These are phyloP conservation scores for Paramarasmius palmivorus DNA, from an alignment of 1,284 basidiomycete genomes.

Conservation along the genomic window DNA sequence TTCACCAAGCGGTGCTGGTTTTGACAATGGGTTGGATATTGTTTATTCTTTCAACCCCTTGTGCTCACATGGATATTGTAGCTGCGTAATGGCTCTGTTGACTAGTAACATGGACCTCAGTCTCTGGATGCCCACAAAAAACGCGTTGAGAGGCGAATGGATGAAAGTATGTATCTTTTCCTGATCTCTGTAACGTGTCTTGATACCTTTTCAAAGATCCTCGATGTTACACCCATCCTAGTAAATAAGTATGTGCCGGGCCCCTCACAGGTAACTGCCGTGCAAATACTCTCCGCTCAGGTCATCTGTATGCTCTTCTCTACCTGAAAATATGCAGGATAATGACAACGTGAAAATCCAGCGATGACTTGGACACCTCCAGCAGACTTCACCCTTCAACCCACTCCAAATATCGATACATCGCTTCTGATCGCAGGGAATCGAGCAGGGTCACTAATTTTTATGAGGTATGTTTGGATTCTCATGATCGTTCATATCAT, in stretches of 20 bases:
- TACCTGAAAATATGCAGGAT: background rate
- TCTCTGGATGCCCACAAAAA: conserved; percentile 53
- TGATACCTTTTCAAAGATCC: conserved; percentile 32
- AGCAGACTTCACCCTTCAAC: conserved; percentile 52
- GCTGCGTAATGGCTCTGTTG: conserved; percentile 52
- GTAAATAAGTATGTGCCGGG: conserved; percentile 18
- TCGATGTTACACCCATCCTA: conserved; percentile 47
- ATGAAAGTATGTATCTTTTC: conserved; percentile 34
- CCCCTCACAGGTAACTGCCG: conserved; percentile 10
- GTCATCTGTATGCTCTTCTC: conserved; percentile 33
- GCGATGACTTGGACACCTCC: conserved; percentile 69
- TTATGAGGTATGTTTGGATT: conserved; percentile 50
- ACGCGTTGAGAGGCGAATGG: conserved; percentile 63
- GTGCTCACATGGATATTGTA: conserved; percentile 23
- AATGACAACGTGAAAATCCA: conserved; percentile 24
- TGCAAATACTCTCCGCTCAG: conserved; percentile 39
- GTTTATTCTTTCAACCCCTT: background rate
- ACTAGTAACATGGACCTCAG: conserved; percentile 61
- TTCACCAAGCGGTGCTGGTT: conserved; percentile 60
- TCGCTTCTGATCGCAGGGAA: conserved; percentile 71
- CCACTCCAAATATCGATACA: conserved; percentile 63
- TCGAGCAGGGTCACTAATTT: conserved; percentile 58
- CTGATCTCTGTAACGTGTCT: conserved; percentile 3
- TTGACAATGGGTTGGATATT: conserved; percentile 38
- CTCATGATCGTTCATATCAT: background rate